Percentiles rank a stretch among this genome's conserved stretches.
These are phyloP conservation scores for Silene vulgaris DNA, from an alignment of 179 eudicot genomes.

Conservation along the genomic window DNA sequence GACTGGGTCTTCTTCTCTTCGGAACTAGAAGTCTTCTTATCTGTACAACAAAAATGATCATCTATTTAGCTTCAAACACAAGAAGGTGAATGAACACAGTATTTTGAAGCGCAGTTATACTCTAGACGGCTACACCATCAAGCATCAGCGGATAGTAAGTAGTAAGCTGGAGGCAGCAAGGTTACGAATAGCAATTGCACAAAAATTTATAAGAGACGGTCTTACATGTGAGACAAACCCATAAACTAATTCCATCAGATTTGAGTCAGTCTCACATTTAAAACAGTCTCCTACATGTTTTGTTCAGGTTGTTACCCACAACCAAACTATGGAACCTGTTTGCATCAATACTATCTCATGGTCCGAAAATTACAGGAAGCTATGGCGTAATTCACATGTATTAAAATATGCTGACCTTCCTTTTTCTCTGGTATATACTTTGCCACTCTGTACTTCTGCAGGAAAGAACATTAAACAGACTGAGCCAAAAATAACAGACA, in stretches of 20 bases:
- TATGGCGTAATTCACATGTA: neutral
- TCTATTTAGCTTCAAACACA: neutral
- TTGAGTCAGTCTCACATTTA: no score
- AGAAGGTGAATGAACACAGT: neutral
- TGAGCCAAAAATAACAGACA: slow-evolving; percentile 18
- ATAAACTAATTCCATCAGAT: no score
- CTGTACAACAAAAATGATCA: slow-evolving; percentile 17
- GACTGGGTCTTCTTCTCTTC: slow-evolving; percentile 30
- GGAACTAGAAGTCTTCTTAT: slow-evolving; percentile 29
- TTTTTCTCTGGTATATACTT: slow-evolving; percentile 44
- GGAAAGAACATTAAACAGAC: neutral
- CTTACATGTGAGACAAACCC: no score
- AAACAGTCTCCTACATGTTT: no score
- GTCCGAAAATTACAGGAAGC: no score
- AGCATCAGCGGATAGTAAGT: no score
- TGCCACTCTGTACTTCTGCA: slow-evolving; percentile 44
- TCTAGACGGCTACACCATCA: no score
- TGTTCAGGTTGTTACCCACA: no score
- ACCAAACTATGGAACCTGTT: no score
- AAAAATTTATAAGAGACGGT: no score
- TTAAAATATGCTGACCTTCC: slow-evolving; percentile 33
- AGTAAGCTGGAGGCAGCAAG: neutral
- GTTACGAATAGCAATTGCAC: no score
- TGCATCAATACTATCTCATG: no score
- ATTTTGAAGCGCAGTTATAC: neutral